Evolutionary conservation across 1,284 basidiomycete genomes (phyloP).

Genomic region (Salmacisia buchloeana): DNA sequence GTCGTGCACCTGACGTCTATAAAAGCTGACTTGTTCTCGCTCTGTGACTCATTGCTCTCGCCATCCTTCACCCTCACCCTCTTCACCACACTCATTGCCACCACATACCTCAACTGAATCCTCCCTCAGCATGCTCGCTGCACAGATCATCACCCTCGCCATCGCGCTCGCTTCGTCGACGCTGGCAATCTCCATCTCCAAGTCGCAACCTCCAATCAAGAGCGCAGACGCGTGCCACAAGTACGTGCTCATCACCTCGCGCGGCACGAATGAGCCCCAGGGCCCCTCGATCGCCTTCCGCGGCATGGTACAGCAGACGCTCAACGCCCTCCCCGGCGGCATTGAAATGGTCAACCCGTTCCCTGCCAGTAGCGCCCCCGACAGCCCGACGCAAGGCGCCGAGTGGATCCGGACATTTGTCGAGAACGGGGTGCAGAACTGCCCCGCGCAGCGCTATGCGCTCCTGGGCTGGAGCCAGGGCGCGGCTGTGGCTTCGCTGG

Average conservation of each 20-base stretch:
- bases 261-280: constrained; percentile 46
- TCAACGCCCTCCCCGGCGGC: constrained; percentile 32
- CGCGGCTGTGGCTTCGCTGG: not conserved
- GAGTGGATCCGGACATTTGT: not conserved
- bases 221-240: too few relatives aligned
- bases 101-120: too few relatives aligned
- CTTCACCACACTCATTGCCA: too few relatives aligned
- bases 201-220: too few relatives aligned
- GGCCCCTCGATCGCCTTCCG: constrained; percentile 33
- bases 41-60: too few relatives aligned
- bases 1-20: too few relatives aligned
- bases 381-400: constrained; percentile 4
- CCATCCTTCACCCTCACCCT: too few relatives aligned
- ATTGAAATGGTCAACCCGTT: not conserved
- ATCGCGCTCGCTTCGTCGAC: too few relatives aligned
- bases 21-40: too few relatives aligned
- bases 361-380: not conserved
- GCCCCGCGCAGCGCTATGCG: not conserved
- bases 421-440: not conserved
- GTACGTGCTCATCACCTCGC: constrained; percentile 36
- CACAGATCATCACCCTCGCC: too few relatives aligned
- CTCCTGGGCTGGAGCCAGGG: not conserved
- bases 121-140: too few relatives aligned
- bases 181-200: too few relatives aligned
- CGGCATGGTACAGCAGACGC: constrained; percentile 31